These are phyloP conservation scores for Myxozyma geophila DNA, from an alignment of 805 yeast species.

Conservation along the genomic window DNA sequence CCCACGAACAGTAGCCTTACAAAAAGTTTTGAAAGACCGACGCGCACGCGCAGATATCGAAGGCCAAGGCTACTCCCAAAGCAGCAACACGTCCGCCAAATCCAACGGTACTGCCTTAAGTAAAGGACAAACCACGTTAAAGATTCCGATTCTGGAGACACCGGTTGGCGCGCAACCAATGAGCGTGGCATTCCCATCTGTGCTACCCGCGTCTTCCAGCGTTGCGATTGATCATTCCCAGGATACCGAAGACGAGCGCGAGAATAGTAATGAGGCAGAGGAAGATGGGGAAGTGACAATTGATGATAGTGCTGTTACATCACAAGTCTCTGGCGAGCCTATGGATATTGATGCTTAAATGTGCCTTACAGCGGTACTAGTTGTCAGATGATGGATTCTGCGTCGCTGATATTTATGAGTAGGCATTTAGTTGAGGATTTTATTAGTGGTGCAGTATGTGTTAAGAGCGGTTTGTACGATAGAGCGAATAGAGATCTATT, in stretches of 20 bases:
- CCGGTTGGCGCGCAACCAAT: constrained; percentile 1
- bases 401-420: not conserved
- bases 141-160: constrained; percentile 8
- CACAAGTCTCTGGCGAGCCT: not conserved
- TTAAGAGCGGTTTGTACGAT: too few species aligned
- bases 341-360: constrained; percentile 8
- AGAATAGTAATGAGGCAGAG: constrained; percentile 8
- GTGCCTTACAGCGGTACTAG: not conserved
- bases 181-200: constrained; percentile 1
- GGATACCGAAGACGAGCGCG: constrained; percentile 15
- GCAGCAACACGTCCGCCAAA: not conserved
- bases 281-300: not conserved
- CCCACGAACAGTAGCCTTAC: constrained; percentile 34
- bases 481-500: too few species aligned
- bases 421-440: not conserved
- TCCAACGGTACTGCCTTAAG: not conserved
- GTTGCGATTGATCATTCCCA: constrained; percentile 5
- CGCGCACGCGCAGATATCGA: constrained; percentile 8
- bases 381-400: not conserved
- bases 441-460: too few species aligned
- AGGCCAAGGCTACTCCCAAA: constrained; percentile 10
- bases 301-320: not conserved
- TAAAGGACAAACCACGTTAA: constrained; percentile 20
- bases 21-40: constrained; percentile 31
- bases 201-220: not conserved